A percentile compares a stretch with the other conserved stretches of the same genome.
These are phyloP conservation scores for Talaromyces islandicus DNA, from an alignment of 2,329 filamentous ascomycete species.

Conservation along the genomic window DNA sequence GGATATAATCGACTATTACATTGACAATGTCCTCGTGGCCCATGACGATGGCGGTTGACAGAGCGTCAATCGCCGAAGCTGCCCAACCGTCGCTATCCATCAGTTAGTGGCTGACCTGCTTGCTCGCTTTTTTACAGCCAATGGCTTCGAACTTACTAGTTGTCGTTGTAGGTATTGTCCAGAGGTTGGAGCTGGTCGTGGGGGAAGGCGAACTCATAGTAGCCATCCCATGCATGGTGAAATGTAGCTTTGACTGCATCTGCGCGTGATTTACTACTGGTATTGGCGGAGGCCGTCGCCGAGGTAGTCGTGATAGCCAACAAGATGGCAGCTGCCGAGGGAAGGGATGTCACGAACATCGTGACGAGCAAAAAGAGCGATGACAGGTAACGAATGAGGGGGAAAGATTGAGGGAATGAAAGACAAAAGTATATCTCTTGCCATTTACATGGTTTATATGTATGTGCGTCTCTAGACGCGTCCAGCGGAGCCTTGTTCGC, in stretches of 20 bases:
- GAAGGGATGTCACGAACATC: background rate
- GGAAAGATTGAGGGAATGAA: no score
- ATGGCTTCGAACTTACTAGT: constrained; percentile 49
- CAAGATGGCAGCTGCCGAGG: background rate
- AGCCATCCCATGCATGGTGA: constrained; percentile 64
- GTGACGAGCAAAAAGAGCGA: background rate
- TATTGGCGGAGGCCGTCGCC: background rate
- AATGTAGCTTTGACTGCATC: constrained; percentile 63
- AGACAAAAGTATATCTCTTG: no score
- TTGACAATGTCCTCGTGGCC: constrained; percentile 60
- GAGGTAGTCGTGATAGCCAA: background rate
- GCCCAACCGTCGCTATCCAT: constrained; percentile 57
- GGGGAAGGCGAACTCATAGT: constrained; percentile 67
- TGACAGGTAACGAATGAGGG: background rate
- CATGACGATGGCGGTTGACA: constrained; percentile 77
- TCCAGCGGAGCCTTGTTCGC: no score
- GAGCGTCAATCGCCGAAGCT: constrained; percentile 71
- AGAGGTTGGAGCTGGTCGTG: constrained; percentile 69
- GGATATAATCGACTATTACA: constrained; percentile 64
- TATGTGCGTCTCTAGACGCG: no score
- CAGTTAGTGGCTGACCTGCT: background rate
- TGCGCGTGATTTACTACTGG: constrained; percentile 32
- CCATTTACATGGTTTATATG: no score
- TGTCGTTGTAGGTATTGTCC: constrained; percentile 59
- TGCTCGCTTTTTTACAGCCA: constrained; percentile 46